A percentile compares a stretch with the other conserved stretches of the same genome.
phyloP scores from a whole-genome alignment of 106 monocot genomes.

The Platanthera zijinensis region DNA sequence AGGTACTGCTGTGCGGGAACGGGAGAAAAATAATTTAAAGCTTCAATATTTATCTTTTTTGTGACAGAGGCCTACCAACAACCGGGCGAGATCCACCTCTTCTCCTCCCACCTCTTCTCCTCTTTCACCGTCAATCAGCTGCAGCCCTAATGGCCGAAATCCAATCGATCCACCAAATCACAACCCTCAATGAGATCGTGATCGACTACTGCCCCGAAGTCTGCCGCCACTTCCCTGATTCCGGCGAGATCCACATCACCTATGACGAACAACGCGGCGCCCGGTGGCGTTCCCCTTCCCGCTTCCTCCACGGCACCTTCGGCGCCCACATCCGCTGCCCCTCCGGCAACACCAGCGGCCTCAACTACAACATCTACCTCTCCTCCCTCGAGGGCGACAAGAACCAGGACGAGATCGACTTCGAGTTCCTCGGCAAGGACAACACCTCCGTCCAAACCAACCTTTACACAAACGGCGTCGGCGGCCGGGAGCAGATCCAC shows the following conservation, averaged over 20 bases:
- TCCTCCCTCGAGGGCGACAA: slow-evolving; percentile 67
- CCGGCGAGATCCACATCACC: slow-evolving; percentile 45
- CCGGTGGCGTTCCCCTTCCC: slow-evolving; percentile 45
- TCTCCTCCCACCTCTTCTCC: background rate
- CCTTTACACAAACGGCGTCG: slow-evolving; percentile 37
- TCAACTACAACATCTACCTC: slow-evolving; percentile 73
- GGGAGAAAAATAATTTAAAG: too few relatives aligned
- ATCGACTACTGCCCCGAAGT: slow-evolving; percentile 59
- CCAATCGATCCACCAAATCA: slow-evolving; percentile 12
- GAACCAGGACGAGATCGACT: slow-evolving; percentile 71
- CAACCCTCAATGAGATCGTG: slow-evolving; percentile 35
- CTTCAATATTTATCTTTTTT: too few relatives aligned
- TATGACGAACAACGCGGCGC: slow-evolving; percentile 73
- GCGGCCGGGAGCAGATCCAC: slow-evolving; percentile 45
- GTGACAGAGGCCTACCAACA: too few relatives aligned
- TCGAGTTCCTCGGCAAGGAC: slow-evolving; percentile 75
- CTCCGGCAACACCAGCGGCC: slow-evolving; percentile 47
- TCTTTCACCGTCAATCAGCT: background rate
- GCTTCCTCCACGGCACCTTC: slow-evolving; percentile 53
- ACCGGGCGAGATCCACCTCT: too few relatives aligned
- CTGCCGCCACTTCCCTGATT: slow-evolving; percentile 32
- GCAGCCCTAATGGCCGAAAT: background rate
- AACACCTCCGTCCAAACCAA: slow-evolving; percentile 56
- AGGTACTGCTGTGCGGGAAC: too few relatives aligned
- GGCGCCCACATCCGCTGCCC: slow-evolving; percentile 37